A percentile compares a stretch with the other conserved stretches of the same genome.
Evolutionary conservation across 768 basidiomycete genomes (phyloP).

Genomic region (Boletus subparvulus): DNA sequence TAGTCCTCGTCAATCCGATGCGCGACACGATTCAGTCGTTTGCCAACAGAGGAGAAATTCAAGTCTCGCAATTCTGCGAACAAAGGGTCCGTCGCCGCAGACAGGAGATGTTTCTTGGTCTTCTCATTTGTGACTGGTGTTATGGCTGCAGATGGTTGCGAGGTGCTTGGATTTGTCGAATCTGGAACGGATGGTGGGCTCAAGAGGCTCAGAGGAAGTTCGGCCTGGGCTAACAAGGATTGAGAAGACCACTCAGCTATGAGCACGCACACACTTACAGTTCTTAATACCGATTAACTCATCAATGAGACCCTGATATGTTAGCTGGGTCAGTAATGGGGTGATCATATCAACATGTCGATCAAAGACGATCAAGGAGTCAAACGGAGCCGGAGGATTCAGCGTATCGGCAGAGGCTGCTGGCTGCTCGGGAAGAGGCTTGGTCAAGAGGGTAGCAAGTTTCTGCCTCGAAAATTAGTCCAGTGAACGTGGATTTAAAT

Average conservation of each 20-base stretch:
- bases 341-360: slow-evolving; percentile 94
- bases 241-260: not conserved
- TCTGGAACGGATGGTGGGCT: slow-evolving; percentile 52
- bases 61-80: slow-evolving; percentile 83
- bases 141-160: slow-evolving; percentile 44
- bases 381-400: slow-evolving; percentile 61
- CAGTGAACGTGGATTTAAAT: not conserved
- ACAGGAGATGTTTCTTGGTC: slow-evolving; percentile 87
- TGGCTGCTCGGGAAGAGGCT: slow-evolving; percentile 48
- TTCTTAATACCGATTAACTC: slow-evolving; percentile 89
- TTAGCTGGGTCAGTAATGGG: slow-evolving; percentile 91
- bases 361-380: slow-evolving; percentile 87
- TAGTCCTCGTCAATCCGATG: slow-evolving; percentile 89
- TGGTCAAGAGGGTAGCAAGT: slow-evolving; percentile 68
- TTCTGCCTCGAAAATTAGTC: slow-evolving; percentile 48
- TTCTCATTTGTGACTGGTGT: slow-evolving; percentile 67
- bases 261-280: slow-evolving; percentile 50
- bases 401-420: slow-evolving; percentile 41
- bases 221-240: slow-evolving; percentile 61
- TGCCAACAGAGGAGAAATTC: slow-evolving; percentile 90
- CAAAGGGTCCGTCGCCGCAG: slow-evolving; percentile 75
- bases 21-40: slow-evolving; percentile 76
- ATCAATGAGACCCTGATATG: slow-evolving; percentile 94
- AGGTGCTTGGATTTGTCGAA: slow-evolving; percentile 38
- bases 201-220: slow-evolving; percentile 72